Evolutionary conservation across 2,329 filamentous ascomycete genomes (phyloP), one percentile per base, ranked within the genome.

Genomic region (Rhynchosporium graminicola): DNA sequence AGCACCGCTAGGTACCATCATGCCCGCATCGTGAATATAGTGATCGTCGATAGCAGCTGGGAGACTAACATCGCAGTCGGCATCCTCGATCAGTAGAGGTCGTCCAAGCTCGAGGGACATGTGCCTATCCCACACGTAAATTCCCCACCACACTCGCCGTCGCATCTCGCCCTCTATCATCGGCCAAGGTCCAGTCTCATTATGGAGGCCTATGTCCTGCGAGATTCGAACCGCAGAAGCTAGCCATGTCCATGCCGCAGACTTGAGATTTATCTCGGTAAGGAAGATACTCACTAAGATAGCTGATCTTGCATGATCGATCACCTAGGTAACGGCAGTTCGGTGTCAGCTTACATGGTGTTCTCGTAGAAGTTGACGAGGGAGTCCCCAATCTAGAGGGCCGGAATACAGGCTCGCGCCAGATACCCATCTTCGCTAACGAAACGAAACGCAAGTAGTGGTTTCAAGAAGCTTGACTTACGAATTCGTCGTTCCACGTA

Each of bases 121-220:
- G 31, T 90, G 83, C 65, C 92, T 86, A 77, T 99, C 95, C 78
- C 93, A 87, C 50, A 92, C 86, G 76, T 98, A 98, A 61, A 97
- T 85, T 13, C 91, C 87, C 92, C 95, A 99, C 94, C 94, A 99
- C 2, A 95, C 85, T 60, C 93, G 83, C 64, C 90, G 86, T 60
- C 93, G 86, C 86, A 94, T 92, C 76, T 98, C 94, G 10, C 85
- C 85, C 70, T 97, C 92, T 13, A 96, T 80, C 0, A 87, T 81
- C 2, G 89, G 83, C 82, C 88, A 92, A 0, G 87, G 82, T 0
- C 88, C 88, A 1, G 85, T 84, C 70, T 96, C 91, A 6, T 84
- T 79, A 71, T 97, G 88, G 9, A 98, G 80, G 0, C 91, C 91
- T 51, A 97, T 81, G 68, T 95, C 90, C 73, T 98, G 94, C 0